Conservation (phyloP, 108 stramenopile genomes). For the Bacterosira constricta region DNA sequence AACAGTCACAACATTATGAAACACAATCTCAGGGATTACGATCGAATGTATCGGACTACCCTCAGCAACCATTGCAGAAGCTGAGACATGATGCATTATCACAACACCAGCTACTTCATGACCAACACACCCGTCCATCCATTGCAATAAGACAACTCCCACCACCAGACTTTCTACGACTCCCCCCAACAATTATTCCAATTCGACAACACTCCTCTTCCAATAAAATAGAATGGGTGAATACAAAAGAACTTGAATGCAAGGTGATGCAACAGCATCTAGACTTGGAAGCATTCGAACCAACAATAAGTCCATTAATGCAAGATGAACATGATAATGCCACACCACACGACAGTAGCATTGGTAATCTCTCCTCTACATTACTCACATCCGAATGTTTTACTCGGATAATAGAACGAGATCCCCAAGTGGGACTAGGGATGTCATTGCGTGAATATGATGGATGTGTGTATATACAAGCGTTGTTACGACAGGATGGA, state of each 20-base stretch:
- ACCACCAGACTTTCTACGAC: constrained; percentile 22
- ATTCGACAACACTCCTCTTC: neutral
- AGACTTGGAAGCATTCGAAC: neutral
- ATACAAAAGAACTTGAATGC: constrained; percentile 27
- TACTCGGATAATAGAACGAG: constrained; percentile 40
- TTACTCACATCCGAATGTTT: constrained; percentile 12
- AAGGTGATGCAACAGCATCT: constrained; percentile 22
- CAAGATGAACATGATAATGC: constrained; percentile 1
- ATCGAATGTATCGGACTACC: neutral
- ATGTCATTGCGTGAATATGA: constrained; percentile 64
- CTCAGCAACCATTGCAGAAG: neutral
- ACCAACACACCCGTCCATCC: neutral
- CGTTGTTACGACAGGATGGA: constrained; percentile 38
- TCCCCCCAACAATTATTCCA: constrained; percentile 25
- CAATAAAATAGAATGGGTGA: constrained; percentile 7
- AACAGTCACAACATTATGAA: too few relatives aligned
- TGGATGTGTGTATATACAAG: constrained; percentile 56
- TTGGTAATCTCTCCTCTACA: neutral
- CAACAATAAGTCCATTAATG: neutral
- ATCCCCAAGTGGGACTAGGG: constrained; percentile 64
- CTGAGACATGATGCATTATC: neutral
- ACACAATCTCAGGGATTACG: too few relatives aligned
- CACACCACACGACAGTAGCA: neutral
- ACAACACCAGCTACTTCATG: neutral
- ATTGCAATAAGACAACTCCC: constrained; percentile 1